Conservation (phyloP, 2,329 filamentous ascomycete genomes). For the Ceratocystis destructans region DNA sequence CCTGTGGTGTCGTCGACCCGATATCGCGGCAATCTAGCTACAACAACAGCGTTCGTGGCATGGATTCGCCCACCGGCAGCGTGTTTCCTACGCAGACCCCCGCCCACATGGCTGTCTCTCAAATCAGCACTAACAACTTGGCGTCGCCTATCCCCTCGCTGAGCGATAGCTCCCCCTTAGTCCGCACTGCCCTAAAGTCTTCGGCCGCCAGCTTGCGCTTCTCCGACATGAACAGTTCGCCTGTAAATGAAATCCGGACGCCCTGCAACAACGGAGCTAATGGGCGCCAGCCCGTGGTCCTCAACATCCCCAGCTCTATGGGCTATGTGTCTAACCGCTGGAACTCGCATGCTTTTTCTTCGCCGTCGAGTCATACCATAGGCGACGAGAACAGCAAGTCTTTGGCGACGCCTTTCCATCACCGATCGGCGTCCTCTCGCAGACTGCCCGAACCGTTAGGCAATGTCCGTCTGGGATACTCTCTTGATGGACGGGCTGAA, state of each 20-base stretch:
- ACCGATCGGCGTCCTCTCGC: background rate
- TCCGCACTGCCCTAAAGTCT: slow-evolving; percentile 1
- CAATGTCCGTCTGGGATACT: slow-evolving; percentile 61
- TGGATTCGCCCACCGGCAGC: slow-evolving; percentile 9
- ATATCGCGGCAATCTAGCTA: slow-evolving; percentile 22
- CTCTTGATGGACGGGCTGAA: slow-evolving; percentile 81
- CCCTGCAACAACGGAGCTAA: slow-evolving; percentile 11
- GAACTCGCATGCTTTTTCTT: slow-evolving; percentile 40
- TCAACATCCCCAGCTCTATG: slow-evolving; percentile 30
- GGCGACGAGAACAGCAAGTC: slow-evolving; percentile 24
- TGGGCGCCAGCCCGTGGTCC: slow-evolving; percentile 7
- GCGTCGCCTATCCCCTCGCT: slow-evolving; percentile 16
- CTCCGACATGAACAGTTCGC: slow-evolving; percentile 14
- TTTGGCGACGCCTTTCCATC: background rate
- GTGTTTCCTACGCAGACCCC: slow-evolving; percentile 21
- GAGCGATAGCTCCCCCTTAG: slow-evolving; percentile 14
- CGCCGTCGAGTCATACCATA: slow-evolving; percentile 30
- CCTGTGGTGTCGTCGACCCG: slow-evolving; percentile 22
- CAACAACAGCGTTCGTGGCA: background rate
- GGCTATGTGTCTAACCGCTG: slow-evolving; percentile 44
- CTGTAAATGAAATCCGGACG: slow-evolving; percentile 18
- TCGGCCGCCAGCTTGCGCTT: background rate
- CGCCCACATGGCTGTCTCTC: slow-evolving; percentile 21
- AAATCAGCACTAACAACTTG: background rate
- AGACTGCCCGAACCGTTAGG: slow-evolving; percentile 14